Base-by-base conservation (phyloP, 805 yeast species). In the Metschnikowia reukaufii region DNA sequence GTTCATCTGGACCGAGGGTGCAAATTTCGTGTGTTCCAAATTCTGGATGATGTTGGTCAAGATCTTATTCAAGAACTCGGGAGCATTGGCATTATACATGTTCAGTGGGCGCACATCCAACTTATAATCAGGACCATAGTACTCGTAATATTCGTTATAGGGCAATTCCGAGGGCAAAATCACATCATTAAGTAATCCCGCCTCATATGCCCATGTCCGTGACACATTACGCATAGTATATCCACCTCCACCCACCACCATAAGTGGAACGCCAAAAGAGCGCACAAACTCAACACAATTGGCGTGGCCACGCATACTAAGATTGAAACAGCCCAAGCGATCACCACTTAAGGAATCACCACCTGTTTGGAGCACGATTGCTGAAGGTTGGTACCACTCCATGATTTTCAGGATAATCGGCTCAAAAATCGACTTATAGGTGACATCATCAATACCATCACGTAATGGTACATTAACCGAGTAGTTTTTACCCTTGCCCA, bases 241-340 rank as follows among this genome's bases (percentile, higher is more conserved):
- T 17, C 99, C 99, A 57, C 99, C 99, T 41, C 99, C 99, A 34
- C 99, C 99, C 17, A 94, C 76, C 25, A 94, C 96, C 84, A 94
- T 79, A 78, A 88, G 71, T 8, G 99, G 98, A 15, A 94, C 77
- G 39, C 88, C 87, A 62, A 92, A 88, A 7, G 87, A 78, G 64
- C 86, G 87, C 42, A 91, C 89, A 67, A 81, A 92, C 57, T 85
- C 83, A 42, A 92, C 88, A 73, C 99, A 94, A 67, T 92, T 95
- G 34, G 97, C 98, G 65, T 95, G 99, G 0, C 97, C 98, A 46
- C 74, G 76, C 81, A 92, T 91, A 47, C 94, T 88, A 52, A 94
- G 78, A 64, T 95, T 94, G 73, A 95, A 95, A 60, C 97, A 88
- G 27, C 99, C 99, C 49, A 95, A 74, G 57, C 96, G 79, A 72